A percentile compares a stretch with the other conserved stretches of the same genome.
Conservation (phyloP, 2,329 filamentous ascomycete species). For the Botrytis aclada region DNA sequence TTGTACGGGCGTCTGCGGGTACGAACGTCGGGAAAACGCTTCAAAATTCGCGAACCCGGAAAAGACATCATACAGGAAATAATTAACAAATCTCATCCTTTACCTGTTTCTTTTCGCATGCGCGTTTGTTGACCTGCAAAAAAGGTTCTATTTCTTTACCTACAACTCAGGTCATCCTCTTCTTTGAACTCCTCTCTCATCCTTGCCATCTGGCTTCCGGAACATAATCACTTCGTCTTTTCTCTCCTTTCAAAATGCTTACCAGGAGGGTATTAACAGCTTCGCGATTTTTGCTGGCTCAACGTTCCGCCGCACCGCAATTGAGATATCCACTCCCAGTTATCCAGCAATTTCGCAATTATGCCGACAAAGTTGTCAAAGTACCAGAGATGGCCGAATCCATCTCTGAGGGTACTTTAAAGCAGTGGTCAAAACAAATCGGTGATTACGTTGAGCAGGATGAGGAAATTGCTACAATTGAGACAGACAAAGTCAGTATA, state of each 20-base stretch:
- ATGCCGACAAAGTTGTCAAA: conserved; percentile 83
- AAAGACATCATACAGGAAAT: conserved; percentile 16
- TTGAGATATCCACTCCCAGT: conserved; percentile 44
- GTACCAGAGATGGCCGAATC: conserved; percentile 98
- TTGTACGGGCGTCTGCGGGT: conserved; percentile 13
- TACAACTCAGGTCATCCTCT: conserved; percentile 5
- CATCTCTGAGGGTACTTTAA: conserved; percentile 94
- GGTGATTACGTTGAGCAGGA: conserved; percentile 94
- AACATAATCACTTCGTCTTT: conserved; percentile 20
- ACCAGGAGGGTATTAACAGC: conserved; percentile 37
- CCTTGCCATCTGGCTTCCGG: conserved; percentile 25
- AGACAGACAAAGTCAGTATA: conserved; percentile 84
- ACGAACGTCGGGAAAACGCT: conserved; percentile 5
- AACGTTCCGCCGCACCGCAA: conserved; percentile 29
- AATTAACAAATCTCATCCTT: conserved; percentile 6
- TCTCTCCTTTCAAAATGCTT: conserved; percentile 32
- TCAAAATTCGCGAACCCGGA: conserved; percentile 20
- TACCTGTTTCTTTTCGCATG: conserved; percentile 17
- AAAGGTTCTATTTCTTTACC: conserved; percentile 2
- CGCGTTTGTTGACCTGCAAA: neutral
- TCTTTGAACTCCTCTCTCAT: conserved; percentile 18
- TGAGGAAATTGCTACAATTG: conserved; percentile 97
- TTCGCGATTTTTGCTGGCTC: conserved; percentile 36
- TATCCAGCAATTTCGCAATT: conserved; percentile 55
- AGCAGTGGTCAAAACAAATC: conserved; percentile 89